Evolutionary conservation across 2,329 filamentous ascomycete genomes (phyloP), one percentile per base, ranked within the genome.

Genomic region (Helminthosporium solani): DNA sequence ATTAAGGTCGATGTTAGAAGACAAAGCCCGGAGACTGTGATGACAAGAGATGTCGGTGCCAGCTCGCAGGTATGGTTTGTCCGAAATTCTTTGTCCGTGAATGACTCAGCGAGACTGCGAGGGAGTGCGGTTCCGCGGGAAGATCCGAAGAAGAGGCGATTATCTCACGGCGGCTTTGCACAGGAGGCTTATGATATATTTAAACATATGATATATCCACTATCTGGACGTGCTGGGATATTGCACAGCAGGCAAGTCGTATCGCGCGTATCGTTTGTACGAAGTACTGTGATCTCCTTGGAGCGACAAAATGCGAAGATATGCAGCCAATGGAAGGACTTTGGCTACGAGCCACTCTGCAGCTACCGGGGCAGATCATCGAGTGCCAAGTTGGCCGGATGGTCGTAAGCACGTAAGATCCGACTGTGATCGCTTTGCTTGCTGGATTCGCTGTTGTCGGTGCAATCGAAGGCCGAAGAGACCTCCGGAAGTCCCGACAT

Each of bases 41-140:
- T 6, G 23, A 19, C 25, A 7, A 11, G n/a, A 28, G 25, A 18
- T 9, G 20, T 3, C 8, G 14, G 23, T 25, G 23, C 23, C 23
- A 25, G 23, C 6, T 25, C 23, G 9, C 23, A 40, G 25, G 30
- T 42, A 33, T 14, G 15, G 28, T 28, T 42, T 19, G 40, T 42
- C 40, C 40, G 40, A 3, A 9, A 2, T 35, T 27, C 16, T 20
- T 42, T 25, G 40, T 42, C 40, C 40, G 40, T n/a, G 19, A 11
- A 30, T 35, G 19, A 42, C 20, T 42, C 40, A 42, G 40, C 41
- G 8, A 14, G 14, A 31, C 7, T 4, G 14, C 28, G 28, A 31
- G 14, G 15, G 27, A 21, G 19, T 25, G 16, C 27, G 28, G 28
- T 33, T n/a, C n/a, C n/a, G n/a, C n/a, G n/a, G n/a, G n/a, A n/a